Evolutionary conservation across 2,329 filamentous ascomycete genomes (phyloP), one percentile per base, ranked within the genome.

Genomic region (Ilyonectria robusta): DNA sequence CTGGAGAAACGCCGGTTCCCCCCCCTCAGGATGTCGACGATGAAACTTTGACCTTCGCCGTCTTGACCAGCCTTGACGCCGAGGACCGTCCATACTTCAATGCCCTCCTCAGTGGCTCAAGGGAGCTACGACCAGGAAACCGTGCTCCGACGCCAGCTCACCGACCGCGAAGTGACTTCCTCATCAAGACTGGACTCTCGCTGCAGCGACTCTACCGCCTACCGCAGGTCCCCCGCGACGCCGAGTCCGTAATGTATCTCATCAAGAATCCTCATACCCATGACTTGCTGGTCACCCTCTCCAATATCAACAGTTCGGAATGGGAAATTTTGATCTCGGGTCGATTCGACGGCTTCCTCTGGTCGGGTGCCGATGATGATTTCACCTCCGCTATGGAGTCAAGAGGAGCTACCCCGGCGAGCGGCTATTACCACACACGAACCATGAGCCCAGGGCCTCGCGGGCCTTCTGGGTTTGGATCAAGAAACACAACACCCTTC

Each of bases 301-400:
- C 93, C 40, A 94, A 95, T 59, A 96, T 98, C 73, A 96, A 92
- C 77, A 89, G 91, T 53, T 93, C 93, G n/a, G 95, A 98, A 80
- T 98, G 95, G 95, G 95, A 98, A 69, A 97, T 98, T 62, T 86
- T 98, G 13, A 94, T 92, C 5, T 98, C 95, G 0, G 95, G 95
- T 31, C 92, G 95, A 31, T 98, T 98, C 75, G 95, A 98, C 77
- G 95, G 95, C 4, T 98, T 98, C 81, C 86, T 98, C 21, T 97
- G 95, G 90, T 97, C 94, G 50, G 95, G 95, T 23, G 94, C 94
- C 7, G 95, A 98, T 59, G 87, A 88, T 29, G 84, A 86, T 47
- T 76, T 64, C 69, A 78, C 74, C 42, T 80, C 79, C 62, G 86
- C 77, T 35, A 77, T 79, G 58, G 85, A 86, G n/a, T 89, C 85